Base-by-base conservation (phyloP, 768 basidiomycete genomes). In the Pulveroboletus sp. region DNA sequence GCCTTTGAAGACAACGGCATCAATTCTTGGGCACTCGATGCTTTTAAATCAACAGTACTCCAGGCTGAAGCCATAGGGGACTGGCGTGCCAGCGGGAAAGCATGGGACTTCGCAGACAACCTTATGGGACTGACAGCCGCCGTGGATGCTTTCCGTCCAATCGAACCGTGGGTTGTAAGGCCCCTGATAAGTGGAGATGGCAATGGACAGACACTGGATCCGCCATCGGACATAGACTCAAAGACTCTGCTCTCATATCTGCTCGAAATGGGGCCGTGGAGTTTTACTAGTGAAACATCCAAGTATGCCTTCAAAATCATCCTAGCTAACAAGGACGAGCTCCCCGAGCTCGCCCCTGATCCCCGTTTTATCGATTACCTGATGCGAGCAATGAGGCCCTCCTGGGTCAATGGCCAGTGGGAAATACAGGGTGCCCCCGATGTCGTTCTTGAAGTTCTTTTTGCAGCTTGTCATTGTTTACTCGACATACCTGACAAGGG, bases 341-440 rank as follows among this genome's bases (percentile, higher is more conserved):
- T 30, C 6, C 17, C 42, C 11, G 3, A 27, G 1, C n/a, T 50
- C 43, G 17, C 36, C 14, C 38, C 31, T 22, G 6, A 45, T 16
- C 49, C 27, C 6, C 35, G 45, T 20, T 50, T 50, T 12, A 30
- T 50, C 49, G 31, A 36, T 13, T 50, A 50, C 16, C 44, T 50
- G 29, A 16, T 50, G 19, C 29, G 19, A 24, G 29, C 43, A n/a
- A 50, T 43, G 4, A 27, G 29, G 9, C 29, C 43, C n/a, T n/a
- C n/a, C n/a, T n/a, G n/a, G n/a, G n/a, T n/a, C n/a, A n/a, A n/a
- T 8, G 49, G 49, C 4, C 49, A 50, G 30, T 29, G 37, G 29
- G 37, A 50, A 27, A 37, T 43, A n/a, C n/a, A n/a, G n/a, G n/a
- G n/a, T 13, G 11, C 45, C 27, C 49, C 22, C 6, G 36, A 50